Conservation (phyloP, 2,329 filamentous ascomycete species). For the Fusarium succisae region DNA sequence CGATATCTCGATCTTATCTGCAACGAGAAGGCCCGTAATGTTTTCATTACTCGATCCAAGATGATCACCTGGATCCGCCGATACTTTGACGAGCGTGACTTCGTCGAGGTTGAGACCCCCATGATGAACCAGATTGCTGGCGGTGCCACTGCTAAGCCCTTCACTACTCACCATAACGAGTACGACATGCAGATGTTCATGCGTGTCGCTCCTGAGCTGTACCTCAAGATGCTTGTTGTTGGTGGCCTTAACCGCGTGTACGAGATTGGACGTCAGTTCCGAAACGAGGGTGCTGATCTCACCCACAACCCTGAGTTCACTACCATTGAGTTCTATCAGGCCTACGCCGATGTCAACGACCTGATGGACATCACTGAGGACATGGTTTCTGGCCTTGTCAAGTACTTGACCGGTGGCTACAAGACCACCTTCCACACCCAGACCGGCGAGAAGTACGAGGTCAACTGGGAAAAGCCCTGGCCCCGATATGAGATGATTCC, state of each 20-base stretch:
- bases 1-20: slow-evolving; percentile 96
- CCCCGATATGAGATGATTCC: slow-evolving; percentile 91
- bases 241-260: slow-evolving; percentile 95
- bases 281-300: slow-evolving; percentile 78
- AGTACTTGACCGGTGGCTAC: slow-evolving; percentile 86
- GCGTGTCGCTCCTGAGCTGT: slow-evolving; percentile 93
- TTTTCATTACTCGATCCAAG: slow-evolving; percentile 86
- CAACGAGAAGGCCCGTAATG: slow-evolving; percentile 86
- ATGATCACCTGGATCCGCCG: slow-evolving; percentile 88
- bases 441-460: slow-evolving; percentile 83
- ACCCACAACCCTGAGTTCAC: slow-evolving; percentile 99
- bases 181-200: slow-evolving; percentile 94
- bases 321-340: slow-evolving; percentile 96
- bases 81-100: slow-evolving; percentile 88
- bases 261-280: slow-evolving; percentile 94
- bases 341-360: slow-evolving; percentile 91
- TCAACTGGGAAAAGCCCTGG: slow-evolving; percentile 98
- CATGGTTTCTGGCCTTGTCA: slow-evolving; percentile 88
- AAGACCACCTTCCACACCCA: slow-evolving; percentile 88
- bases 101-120: slow-evolving; percentile 94
- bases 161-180: slow-evolving; percentile 96
- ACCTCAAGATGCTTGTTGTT: slow-evolving; percentile 95
- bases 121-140: slow-evolving; percentile 98
- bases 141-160: slow-evolving; percentile 92
- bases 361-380: slow-evolving; percentile 86